These are phyloP conservation scores for Phytopythium chamaehyphon DNA, from an alignment of 352 stramenopile species.

Conservation along the genomic window DNA sequence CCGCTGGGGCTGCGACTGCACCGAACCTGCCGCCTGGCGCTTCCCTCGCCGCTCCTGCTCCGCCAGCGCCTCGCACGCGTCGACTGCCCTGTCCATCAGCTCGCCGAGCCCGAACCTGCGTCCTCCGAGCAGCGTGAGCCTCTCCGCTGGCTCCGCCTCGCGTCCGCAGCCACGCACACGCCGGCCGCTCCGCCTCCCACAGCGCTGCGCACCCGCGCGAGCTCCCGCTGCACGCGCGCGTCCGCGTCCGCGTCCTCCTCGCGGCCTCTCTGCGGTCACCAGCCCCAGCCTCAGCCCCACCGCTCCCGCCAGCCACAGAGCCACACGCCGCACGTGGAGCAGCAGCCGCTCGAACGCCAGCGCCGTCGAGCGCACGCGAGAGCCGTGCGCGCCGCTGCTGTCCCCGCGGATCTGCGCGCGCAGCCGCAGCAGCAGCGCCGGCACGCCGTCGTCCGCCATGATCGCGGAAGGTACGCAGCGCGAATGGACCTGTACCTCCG, in stretches of 20 bases:
- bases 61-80: constrained; percentile 22
- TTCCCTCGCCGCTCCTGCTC: no score
- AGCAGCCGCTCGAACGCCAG: constrained; percentile 48
- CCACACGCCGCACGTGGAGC: constrained; percentile 25
- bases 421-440: constrained; percentile 39
- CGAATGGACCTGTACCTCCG: no score
- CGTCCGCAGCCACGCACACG: constrained; percentile 12
- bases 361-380: constrained; percentile 26
- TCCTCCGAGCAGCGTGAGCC: no score
- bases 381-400: constrained; percentile 6
- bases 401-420: constrained; percentile 19
- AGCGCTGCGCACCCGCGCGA: constrained; percentile 22
- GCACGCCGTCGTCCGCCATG: constrained; percentile 14
- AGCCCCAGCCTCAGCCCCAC: not conserved
- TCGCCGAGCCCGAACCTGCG: constrained; percentile 27
- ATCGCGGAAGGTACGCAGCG: no score
- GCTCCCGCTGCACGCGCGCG: constrained; percentile 12
- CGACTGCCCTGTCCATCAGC: constrained; percentile 28
- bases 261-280: constrained; percentile 4
- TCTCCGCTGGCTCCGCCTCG: not conserved
- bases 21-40: constrained; percentile 3
- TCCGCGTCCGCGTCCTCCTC: constrained; percentile 2
- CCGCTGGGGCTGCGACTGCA: constrained; percentile 6
- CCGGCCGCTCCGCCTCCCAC: constrained; percentile 11
- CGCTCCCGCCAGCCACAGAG: not conserved